Base-by-base conservation (phyloP, 352 stramenopile genomes). In the Phytophthora fragariaefolia region DNA sequence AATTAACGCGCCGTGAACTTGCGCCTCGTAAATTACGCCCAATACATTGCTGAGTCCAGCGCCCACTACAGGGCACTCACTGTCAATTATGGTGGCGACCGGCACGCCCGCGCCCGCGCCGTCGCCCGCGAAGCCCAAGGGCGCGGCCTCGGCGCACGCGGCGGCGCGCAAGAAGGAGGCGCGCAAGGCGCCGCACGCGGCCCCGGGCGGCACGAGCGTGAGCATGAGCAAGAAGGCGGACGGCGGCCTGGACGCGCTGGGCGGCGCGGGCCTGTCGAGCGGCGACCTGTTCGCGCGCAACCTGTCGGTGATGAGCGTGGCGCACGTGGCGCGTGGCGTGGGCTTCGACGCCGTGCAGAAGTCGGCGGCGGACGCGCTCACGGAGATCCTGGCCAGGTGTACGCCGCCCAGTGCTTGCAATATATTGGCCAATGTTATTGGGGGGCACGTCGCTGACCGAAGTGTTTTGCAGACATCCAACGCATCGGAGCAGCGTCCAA, bases 341-440 rank as follows among this genome's bases (percentile, higher is more conserved):
- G 81, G 81, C 58, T 90, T 88, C 51, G 79, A 88, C 36, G 67
- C 68, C 4, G 69, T 90, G 24, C 79, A 90, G 45, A 75, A 79
- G 46, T 82, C 74, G 3, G 81, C 81, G 10, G 70, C 68, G 15
- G 80, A 83, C 61, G 79, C 73, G 27, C 64, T 90, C 6, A 71
- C 76, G 15, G 79, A 88, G 26, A 80, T 90, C 34, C 53, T 90
- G 43, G 79, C 73, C 23, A 79, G 79, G 60, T 89, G 77, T 85
- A 65, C 23, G 36, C 5, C 1, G 17, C 4, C 15, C n/a, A n/a
- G n/a, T n/a, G n/a, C n/a, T n/a, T n/a, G 23, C 64, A 30, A 49
- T 53, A n/a, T 53, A 52, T 58, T 63, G 30, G n/a, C n/a, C 51
- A 61, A 71, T 66, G 46, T 13, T 56, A 50, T 54, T 51, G 26